These are phyloP conservation scores for Pestalotiopsis sp. DNA, from an alignment of 2,329 filamentous ascomycete genomes.

Conservation along the genomic window DNA sequence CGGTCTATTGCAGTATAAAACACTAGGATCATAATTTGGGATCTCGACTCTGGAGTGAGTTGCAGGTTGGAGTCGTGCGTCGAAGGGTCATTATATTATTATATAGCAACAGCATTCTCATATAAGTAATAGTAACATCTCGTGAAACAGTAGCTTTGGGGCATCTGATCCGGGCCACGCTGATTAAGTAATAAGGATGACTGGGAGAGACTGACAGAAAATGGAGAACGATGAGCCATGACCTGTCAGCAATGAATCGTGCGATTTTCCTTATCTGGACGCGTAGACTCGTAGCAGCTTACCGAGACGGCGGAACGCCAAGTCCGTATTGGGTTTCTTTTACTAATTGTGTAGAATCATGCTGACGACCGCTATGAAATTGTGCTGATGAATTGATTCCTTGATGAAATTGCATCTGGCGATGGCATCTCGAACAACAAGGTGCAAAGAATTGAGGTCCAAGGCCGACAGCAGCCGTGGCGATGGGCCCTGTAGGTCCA, in stretches of 20 bases:
- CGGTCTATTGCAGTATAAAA: neutral
- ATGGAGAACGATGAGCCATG: neutral
- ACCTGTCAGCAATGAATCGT: neutral
- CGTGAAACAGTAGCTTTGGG: too few relatives aligned
- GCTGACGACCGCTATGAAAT: neutral
- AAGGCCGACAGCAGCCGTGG: constrained; percentile 3
- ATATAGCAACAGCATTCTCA: neutral
- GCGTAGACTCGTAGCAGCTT: neutral
- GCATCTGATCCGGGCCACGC: neutral
- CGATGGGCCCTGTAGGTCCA: neutral
- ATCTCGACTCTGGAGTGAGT: neutral
- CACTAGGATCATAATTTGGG: neutral
- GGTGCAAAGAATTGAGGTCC: neutral
- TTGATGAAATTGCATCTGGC: neutral
- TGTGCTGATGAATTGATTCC: neutral
- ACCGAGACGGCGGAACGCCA: neutral
- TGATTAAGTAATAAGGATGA: neutral
- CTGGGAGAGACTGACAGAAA: neutral
- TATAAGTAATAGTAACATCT: too few relatives aligned
- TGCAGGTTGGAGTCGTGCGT: neutral
- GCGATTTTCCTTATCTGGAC: neutral
- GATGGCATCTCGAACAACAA: neutral
- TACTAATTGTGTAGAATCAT: neutral
- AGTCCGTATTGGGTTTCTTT: neutral
- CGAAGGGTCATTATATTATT: neutral